Percentiles rank a stretch among this genome's conserved stretches.
These are phyloP conservation scores for Aquilaria agallochum DNA, from an alignment of 441 rosid species.

Conservation along the genomic window DNA sequence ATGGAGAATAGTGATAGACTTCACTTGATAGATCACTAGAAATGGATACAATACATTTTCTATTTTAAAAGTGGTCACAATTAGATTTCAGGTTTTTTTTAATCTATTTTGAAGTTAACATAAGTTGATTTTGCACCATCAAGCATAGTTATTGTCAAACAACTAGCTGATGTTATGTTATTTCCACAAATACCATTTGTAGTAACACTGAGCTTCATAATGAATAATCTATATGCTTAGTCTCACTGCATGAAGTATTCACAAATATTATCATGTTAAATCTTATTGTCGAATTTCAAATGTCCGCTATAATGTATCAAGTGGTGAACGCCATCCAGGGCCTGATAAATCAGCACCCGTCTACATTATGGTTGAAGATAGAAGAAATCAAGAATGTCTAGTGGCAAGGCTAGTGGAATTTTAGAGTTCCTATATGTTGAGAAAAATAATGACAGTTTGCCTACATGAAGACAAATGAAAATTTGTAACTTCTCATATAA, in stretches of 20 bases:
- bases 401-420: conserved; percentile 47
- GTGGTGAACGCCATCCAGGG: conserved; percentile 50
- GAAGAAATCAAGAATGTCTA: conserved; percentile 90
- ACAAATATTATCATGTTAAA: neutral
- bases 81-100: too few species aligned
- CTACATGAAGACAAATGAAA: too few species aligned
- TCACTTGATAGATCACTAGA: too few species aligned
- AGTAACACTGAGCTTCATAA: too few species aligned
- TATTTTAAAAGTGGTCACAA: too few species aligned
- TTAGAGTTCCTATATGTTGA: neutral
- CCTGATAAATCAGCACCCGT: conserved; percentile 77
- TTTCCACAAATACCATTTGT: too few species aligned
- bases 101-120: too few species aligned
- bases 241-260: neutral
- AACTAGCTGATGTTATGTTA: too few species aligned
- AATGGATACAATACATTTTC: too few species aligned
- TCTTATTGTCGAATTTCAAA: conserved; percentile 74
- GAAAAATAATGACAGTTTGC: too few species aligned
- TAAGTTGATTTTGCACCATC: neutral
- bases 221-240: neutral
- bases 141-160: neutral
- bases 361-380: conserved; percentile 81
- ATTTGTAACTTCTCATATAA: too few species aligned
- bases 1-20: too few species aligned
- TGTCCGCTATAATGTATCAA: conserved; percentile 52